These are phyloP conservation scores for Wickerhamiella slavikovae DNA, from an alignment of 805 yeast genomes.

Conservation along the genomic window DNA sequence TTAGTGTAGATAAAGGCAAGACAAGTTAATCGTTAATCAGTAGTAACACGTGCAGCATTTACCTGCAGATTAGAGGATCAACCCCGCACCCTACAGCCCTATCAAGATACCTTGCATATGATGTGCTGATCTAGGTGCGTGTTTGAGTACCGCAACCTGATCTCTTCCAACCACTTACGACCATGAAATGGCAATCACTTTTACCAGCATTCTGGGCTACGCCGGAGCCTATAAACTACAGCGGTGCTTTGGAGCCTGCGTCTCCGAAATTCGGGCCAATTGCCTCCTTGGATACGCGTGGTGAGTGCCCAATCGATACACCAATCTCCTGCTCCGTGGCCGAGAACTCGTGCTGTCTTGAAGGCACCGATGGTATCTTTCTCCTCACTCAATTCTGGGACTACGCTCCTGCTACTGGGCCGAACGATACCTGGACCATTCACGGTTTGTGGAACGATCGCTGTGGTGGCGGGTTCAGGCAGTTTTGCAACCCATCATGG, in stretches of 20 bases:
- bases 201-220: background rate
- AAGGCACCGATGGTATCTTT: constrained; percentile 66
- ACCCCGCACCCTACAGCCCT: too few species aligned
- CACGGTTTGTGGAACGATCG: constrained; percentile 85
- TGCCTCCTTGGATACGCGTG: constrained; percentile 8
- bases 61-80: too few species aligned
- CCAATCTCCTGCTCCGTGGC: constrained; percentile 16
- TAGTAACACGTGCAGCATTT: too few species aligned
- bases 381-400: constrained; percentile 90
- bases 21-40: too few species aligned
- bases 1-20: background rate
- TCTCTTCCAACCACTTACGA: background rate
- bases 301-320: constrained; percentile 16
- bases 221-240: too few species aligned
- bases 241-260: too few species aligned
- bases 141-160: background rate
- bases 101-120: too few species aligned
- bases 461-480: constrained; percentile 66
- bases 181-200: background rate
- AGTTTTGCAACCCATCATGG: constrained; percentile 49
- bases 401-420: constrained; percentile 54
- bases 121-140: too few species aligned
- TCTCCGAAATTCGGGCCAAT: too few species aligned
- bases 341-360: constrained; percentile 59
- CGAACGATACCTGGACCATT: constrained; percentile 47